Conservation (phyloP, 805 yeast species). For the Pichia membranifaciens region DNA sequence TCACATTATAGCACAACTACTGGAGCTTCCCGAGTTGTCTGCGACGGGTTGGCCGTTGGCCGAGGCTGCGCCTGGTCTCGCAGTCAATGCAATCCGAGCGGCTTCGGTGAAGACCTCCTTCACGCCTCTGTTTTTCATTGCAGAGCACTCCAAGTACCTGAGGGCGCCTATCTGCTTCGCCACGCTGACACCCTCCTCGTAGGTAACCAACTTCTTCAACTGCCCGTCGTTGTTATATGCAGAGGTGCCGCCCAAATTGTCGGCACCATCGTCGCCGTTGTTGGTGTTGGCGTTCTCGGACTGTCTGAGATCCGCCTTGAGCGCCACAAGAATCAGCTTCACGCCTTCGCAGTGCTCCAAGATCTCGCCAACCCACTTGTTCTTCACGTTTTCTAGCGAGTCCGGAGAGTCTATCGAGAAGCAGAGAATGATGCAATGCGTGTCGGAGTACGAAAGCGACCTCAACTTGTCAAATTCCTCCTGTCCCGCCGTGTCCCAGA, state of each 20-base stretch:
- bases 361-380: constrained; percentile 96
- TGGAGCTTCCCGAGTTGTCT: constrained; percentile 34
- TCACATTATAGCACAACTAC: constrained; percentile 26
- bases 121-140: constrained; percentile 95
- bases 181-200: constrained; percentile 89
- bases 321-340: constrained; percentile 84
- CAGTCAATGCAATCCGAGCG: constrained; percentile 90
- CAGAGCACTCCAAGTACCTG: constrained; percentile 93
- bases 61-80: constrained; percentile 64
- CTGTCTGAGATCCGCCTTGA: constrained; percentile 87
- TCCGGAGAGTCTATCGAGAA: constrained; percentile 92
- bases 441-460: constrained; percentile 87
- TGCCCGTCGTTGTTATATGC: constrained; percentile 26
- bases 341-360: constrained; percentile 97
- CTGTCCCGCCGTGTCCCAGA: constrained; percentile 99
- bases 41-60: constrained; percentile 12
- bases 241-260: constrained; percentile 18
- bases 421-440: constrained; percentile 95
- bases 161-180: constrained; percentile 93
- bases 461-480: constrained; percentile 95
- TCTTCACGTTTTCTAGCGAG: constrained; percentile 89
- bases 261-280: constrained; percentile 24
- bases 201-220: constrained; percentile 57
- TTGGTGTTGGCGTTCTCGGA: constrained; percentile 38
- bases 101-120: constrained; percentile 99